Base-by-base conservation (phyloP, 1,139 yeast species). In the Arxiozyma telluris region DNA sequence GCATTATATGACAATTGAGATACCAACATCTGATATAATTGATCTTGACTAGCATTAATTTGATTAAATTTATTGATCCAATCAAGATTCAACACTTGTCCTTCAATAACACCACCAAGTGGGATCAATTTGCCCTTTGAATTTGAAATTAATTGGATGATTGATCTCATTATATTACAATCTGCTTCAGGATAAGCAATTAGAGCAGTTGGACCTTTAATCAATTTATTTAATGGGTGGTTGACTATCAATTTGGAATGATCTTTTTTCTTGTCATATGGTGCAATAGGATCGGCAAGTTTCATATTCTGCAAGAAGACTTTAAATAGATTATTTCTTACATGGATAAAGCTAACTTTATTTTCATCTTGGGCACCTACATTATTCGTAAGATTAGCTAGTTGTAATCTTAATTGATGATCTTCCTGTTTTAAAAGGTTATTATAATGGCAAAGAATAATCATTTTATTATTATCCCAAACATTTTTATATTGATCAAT, bases 151-250 rank as follows among this genome's bases (percentile, higher is more conserved):
- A 82, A 68, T 64, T 80, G 84, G 62, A 87, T 71, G 9, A 87
- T 80, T 54, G 75, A 74, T 44, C 80, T 79, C 12, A 90, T 89
- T 30, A 74, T 73, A 21, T 72, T 64, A n/a, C 97, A 96, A 59
- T 88, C 84, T 51, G 87, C 75, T 57, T 78, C 80, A 45, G 81
- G 80, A 58, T 89, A 77, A 23, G 86, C 70, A 54, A 91, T 81
- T n/a, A 87, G 77, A 1, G 93, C 95, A 1, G 96, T 84, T 34
- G 97, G 96, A 6, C 98, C 98, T 58, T 74, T 74, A 56, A 91
- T 77, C 57, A 90, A 75, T 23, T 84, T 82, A 43, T 78, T 68
- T 60, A 91, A 72, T 12, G 96, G 95, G 67, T 88, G 95, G 25
- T 53, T 47, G 11, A 34, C 20, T 11, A 50, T 20, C 5, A 45